Evolutionary conservation across 2,329 filamentous ascomycete genomes (phyloP), one percentile per base, ranked within the genome.

Genomic region (Pochonia chlamydosporia): DNA sequence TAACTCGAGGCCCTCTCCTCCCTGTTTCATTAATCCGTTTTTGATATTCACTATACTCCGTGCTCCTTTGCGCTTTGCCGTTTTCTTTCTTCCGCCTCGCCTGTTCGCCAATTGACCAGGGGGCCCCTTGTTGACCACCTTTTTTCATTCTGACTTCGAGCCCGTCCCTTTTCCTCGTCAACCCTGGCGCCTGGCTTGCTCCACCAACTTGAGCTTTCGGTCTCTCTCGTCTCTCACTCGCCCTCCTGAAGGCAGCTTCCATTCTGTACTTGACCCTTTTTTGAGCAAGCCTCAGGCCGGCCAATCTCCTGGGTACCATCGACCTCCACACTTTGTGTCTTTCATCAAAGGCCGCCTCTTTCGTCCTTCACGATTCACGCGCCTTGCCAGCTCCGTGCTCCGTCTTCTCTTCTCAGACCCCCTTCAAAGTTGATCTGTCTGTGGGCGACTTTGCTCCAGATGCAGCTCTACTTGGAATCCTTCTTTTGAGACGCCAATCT

Each of bases 401-500:
- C 47, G 54, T 59, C 48, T 54, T 49, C 48, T 55, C 49, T 53
- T 56, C 53, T 56, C 49, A 49, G 43, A 45, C 49, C 50, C 49
- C 50, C 58, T 60, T 56, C 54, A 52, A 55, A 58, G 52, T 56
- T 50, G 53, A 56, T 53, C 46, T 56, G 49, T 51, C 51, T 53
- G 46, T 35, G 33, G 37, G 48, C 47, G 44, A 16, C 53, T 57
- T 51, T 56, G 54, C 53, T 54, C 57, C 55, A 55, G 60, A 64
- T 63, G 56, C 54, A 50, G 56, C 54, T 53, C 47, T 49, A 55
- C 52, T 54, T 56, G 47, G 47, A 50, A 55, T 56, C 50, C 52
- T 56, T 36, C 46, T 39, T 55, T 59, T 61, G 52, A 62, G 57
- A 58, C 53, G 46, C 40, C 18, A 42, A 28, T 40, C 50, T 44